Conservation (phyloP, 23 red algal genomes). For the Gracilaria gracilis region DNA sequence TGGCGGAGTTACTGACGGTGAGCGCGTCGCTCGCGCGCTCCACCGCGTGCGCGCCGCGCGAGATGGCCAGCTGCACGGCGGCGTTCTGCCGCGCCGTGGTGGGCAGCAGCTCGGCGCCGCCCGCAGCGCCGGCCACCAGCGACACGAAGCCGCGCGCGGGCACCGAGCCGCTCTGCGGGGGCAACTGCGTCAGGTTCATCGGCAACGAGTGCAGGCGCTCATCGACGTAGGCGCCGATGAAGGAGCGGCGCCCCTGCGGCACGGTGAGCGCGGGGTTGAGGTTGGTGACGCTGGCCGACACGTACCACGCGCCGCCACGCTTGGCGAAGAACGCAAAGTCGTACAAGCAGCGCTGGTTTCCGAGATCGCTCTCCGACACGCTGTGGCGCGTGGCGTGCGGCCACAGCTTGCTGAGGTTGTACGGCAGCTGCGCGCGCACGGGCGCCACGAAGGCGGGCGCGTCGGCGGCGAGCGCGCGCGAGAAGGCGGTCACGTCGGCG, state of each 20-base stretch:
- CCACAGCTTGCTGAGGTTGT: not conserved
- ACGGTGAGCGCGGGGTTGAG: not conserved
- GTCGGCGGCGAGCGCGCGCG: not conserved
- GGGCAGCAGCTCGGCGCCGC: not conserved
- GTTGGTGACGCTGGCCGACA: slow-evolving; percentile 6
- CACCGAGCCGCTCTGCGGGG: not conserved
- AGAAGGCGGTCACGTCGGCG: not conserved
- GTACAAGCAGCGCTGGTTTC: not conserved
- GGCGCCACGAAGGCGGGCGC: not conserved
- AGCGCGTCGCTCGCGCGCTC: not conserved
- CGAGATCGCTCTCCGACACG: not conserved
- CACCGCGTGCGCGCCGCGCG: no score
- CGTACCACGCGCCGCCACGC: slow-evolving; percentile 2
- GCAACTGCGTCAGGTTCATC: not conserved
- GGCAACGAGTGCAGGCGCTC: not conserved
- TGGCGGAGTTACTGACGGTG: slow-evolving; percentile 41
- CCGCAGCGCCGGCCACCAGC: not conserved
- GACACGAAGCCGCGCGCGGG: not conserved
- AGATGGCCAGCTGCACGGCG: no score
- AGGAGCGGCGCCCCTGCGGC: not conserved
- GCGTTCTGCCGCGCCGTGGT: not conserved
- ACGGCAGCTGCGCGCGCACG: not conserved
- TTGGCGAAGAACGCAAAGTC: not conserved
- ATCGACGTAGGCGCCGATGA: no score
- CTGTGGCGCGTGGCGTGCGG: not conserved